These are phyloP conservation scores for Rhododendron kiyosumense DNA, from an alignment of 148 eudicot species.

Conservation along the genomic window DNA sequence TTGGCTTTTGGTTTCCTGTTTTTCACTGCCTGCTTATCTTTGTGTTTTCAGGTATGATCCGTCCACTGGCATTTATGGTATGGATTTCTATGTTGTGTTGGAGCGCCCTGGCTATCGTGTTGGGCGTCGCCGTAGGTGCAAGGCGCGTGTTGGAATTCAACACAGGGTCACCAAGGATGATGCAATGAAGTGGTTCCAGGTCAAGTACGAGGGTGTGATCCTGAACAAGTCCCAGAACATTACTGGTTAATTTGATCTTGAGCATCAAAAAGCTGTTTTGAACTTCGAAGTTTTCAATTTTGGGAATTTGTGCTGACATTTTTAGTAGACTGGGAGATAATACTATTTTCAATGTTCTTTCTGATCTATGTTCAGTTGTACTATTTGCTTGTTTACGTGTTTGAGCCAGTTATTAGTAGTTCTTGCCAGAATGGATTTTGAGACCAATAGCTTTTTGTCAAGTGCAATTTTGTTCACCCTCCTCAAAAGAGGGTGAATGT, in stretches of 20 bases:
- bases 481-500: no score
- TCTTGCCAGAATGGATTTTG: background rate
- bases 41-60: slow-evolving; percentile 56
- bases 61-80: slow-evolving; percentile 74
- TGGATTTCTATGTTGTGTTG: slow-evolving; percentile 69
- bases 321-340: background rate
- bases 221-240: slow-evolving; percentile 58
- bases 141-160: slow-evolving; percentile 74
- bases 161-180: slow-evolving; percentile 79
- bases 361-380: background rate
- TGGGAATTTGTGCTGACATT: background rate
- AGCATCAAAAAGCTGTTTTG: background rate
- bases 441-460: background rate
- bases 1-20: background rate
- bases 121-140: slow-evolving; percentile 75
- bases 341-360: background rate
- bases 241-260: slow-evolving; percentile 14
- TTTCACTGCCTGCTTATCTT: background rate
- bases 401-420: background rate
- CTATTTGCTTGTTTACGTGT: background rate
- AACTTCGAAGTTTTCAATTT: background rate
- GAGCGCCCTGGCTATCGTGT: slow-evolving; percentile 79
- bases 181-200: slow-evolving; percentile 80
- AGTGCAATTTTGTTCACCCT: no score
- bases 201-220: slow-evolving; percentile 71